Conservation (phyloP, 805 yeast species). For the Naumovozyma dairenensis region DNA sequence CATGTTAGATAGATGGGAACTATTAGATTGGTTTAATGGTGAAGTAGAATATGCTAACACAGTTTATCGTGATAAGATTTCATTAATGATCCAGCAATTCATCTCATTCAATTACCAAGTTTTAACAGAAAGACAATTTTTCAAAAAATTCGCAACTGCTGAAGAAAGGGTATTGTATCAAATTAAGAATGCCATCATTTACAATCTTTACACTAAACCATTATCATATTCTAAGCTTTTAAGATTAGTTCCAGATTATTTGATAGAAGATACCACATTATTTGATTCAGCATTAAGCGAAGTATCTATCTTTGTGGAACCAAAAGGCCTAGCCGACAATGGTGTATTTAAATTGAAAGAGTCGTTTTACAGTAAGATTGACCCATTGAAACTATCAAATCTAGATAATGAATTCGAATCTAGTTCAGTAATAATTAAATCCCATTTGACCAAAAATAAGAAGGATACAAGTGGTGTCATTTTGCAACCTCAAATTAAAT, state of each 20-base stretch:
- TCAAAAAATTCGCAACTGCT: conserved; percentile 34
- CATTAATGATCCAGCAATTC: conserved; percentile 70
- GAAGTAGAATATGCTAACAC: conserved; percentile 31
- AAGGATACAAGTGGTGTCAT: conserved; percentile 35
- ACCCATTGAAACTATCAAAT: conserved; percentile 43
- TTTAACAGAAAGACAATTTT: conserved; percentile 57
- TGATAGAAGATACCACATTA: conserved; percentile 29
- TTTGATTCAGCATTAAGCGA: conserved; percentile 47
- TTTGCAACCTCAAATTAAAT: conserved; percentile 37
- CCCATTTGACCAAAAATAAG: conserved; percentile 34
- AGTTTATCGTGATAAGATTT: conserved; percentile 38
- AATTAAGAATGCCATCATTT: conserved; percentile 37
- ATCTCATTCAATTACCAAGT: conserved; percentile 59
- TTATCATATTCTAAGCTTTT: conserved; percentile 43
- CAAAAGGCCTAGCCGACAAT: conserved; percentile 54
- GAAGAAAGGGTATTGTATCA: conserved; percentile 25
- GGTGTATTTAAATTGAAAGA: conserved; percentile 57
- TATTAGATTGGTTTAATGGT: conserved; percentile 40
- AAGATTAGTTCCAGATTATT: conserved; percentile 26
- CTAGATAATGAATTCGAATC: conserved; percentile 44
- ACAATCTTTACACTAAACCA: conserved; percentile 43
- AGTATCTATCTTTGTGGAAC: conserved; percentile 51
- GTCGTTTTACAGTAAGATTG: conserved; percentile 37
- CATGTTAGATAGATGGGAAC: conserved; percentile 50
- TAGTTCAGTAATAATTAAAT: conserved; percentile 38